A percentile compares a stretch with the other conserved stretches of the same genome.
phyloP scores from a whole-genome alignment of 768 basidiomycete species.

The Lyophyllum atratum region DNA sequence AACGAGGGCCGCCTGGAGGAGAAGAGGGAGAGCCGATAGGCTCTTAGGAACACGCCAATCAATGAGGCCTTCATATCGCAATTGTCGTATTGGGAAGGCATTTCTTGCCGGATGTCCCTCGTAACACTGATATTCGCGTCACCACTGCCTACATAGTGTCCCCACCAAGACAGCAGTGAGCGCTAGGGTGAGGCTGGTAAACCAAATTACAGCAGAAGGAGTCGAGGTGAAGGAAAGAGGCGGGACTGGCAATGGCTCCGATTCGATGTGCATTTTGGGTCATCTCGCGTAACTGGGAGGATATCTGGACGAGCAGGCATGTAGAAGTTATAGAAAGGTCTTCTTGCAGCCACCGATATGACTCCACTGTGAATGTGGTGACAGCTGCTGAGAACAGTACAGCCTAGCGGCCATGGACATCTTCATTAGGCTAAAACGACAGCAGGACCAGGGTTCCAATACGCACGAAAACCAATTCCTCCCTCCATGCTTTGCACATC shows the following conservation, averaged over 20 bases:
- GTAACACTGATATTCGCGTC: constrained; percentile 24
- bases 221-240: background rate
- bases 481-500: constrained; percentile 23
- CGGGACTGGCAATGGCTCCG: background rate
- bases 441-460: background rate
- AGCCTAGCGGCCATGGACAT: background rate
- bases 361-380: constrained; percentile 9
- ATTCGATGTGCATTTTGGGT: background rate
- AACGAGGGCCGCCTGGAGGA: constrained; percentile 30
- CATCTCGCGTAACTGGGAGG: no score
- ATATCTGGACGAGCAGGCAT: no score
- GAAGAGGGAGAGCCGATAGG: constrained; percentile 26
- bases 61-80: constrained; percentile 29
- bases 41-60: constrained; percentile 30
- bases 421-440: background rate
- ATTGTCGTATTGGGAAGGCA: constrained; percentile 24
- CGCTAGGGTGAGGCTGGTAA: constrained; percentile 24
- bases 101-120: constrained; percentile 19
- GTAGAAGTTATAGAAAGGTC: no score
- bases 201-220: constrained; percentile 17
- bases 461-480: constrained; percentile 13
- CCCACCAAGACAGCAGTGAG: constrained; percentile 24
- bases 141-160: constrained; percentile 28
- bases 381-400: constrained; percentile 10
- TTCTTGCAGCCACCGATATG: constrained; percentile 6